Evolutionary conservation across 164 flowering plant species (phyloP).

Genomic region (Vitis labrusca): DNA sequence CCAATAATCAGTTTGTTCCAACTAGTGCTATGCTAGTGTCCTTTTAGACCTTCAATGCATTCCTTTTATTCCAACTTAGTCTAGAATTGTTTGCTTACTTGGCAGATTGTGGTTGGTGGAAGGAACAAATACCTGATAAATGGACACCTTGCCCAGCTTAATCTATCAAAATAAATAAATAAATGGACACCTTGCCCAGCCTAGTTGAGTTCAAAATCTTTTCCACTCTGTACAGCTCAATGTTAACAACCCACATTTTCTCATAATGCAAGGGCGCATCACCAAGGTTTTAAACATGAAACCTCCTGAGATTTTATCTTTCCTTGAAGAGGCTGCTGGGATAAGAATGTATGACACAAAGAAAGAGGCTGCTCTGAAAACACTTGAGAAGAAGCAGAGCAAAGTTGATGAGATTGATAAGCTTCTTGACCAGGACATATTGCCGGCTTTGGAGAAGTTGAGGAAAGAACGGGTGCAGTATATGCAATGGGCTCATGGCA

Average conservation of each 20-base stretch:
- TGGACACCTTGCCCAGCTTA: slow-evolving; percentile 98
- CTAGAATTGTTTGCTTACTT: background rate
- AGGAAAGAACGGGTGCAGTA: slow-evolving; percentile 91
- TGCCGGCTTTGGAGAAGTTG: slow-evolving; percentile 93
- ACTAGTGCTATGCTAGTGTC: too few relatives aligned
- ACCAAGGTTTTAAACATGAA: slow-evolving; percentile 99
- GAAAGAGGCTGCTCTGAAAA: slow-evolving; percentile 91
- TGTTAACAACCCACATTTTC: slow-evolving; percentile 98
- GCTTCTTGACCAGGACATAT: slow-evolving; percentile 93
- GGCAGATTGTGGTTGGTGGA: slow-evolving; percentile 99
- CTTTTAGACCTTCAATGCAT: too few relatives aligned
- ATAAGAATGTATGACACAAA: slow-evolving; percentile 99
- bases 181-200: slow-evolving; percentile 98
- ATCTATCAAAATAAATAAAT: too few relatives aligned
- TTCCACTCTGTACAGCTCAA: slow-evolving; percentile 99
- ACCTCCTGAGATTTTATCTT: slow-evolving; percentile 94
- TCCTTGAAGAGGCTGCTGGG: slow-evolving; percentile 99
- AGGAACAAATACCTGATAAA: slow-evolving; percentile 96
- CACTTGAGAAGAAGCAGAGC: slow-evolving; percentile 96
- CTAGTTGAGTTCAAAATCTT: slow-evolving; percentile 96
- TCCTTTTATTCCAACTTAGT: too few relatives aligned
- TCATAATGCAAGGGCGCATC: slow-evolving; percentile 99
- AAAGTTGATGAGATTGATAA: slow-evolving; percentile 97
- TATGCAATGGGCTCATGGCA: slow-evolving; percentile 98
- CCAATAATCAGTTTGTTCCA: too few relatives aligned